Conservation (phyloP, 1,284 basidiomycete genomes). For the Papiliotrema fonsecae region DNA sequence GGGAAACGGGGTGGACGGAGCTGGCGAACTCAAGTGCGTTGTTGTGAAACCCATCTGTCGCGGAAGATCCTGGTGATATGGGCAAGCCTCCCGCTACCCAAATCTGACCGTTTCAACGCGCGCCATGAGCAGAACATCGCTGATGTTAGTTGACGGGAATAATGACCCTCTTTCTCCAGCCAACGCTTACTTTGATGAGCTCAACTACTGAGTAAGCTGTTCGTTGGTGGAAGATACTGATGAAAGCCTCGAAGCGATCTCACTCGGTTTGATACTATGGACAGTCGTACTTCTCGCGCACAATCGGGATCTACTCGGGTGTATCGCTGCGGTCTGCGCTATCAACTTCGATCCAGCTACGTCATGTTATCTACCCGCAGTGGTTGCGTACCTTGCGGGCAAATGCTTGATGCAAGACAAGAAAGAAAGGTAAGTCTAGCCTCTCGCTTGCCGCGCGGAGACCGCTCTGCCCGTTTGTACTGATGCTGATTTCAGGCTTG, state of each 20-base stretch:
- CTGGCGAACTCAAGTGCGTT: constrained; percentile 62
- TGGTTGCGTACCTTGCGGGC: constrained; percentile 74
- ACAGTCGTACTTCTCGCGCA: background rate
- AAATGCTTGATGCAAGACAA: constrained; percentile 50
- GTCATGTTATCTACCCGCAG: constrained; percentile 83
- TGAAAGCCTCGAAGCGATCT: no score
- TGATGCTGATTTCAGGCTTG: no score
- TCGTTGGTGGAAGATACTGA: no score
- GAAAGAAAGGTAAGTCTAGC: constrained; percentile 26
- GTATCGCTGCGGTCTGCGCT: constrained; percentile 41
- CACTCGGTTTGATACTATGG: background rate
- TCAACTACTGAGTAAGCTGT: no score
- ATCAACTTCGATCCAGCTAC: constrained; percentile 97
- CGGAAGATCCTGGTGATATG: background rate
- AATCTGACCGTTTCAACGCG: no score
- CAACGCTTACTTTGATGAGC: no score
- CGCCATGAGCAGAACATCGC: no score
- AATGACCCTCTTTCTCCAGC: constrained; percentile 72
- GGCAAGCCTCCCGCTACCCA: no score
- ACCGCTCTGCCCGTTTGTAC: no score
- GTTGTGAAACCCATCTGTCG: background rate
- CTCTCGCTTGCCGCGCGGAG: background rate
- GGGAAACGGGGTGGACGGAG: constrained; percentile 16
- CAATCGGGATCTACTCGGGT: background rate
- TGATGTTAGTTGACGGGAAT: constrained; percentile 61